Conservation (phyloP, 1,284 basidiomycete genomes). For the Coniferiporia sulphurascens region DNA sequence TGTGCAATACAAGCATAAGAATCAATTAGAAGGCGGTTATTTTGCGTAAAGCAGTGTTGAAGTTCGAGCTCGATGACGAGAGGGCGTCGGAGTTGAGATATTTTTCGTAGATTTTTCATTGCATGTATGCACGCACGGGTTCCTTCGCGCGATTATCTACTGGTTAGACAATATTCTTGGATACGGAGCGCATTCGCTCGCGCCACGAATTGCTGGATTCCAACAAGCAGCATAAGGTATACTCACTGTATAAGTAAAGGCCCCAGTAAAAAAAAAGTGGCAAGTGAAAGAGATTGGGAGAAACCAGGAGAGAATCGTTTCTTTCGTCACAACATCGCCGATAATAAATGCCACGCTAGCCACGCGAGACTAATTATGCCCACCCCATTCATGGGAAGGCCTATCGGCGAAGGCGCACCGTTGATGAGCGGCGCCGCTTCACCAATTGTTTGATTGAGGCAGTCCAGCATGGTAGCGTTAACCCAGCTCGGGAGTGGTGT, state of each 20-base stretch:
- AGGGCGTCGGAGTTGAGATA: too few species aligned
- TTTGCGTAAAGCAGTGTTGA: too few species aligned
- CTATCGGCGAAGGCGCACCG: slow-evolving; percentile 13
- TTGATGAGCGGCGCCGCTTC: slow-evolving; percentile 33
- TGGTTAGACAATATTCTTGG: too few species aligned
- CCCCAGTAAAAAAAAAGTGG: background rate
- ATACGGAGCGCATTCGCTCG: too few species aligned
- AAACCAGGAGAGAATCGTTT: background rate
- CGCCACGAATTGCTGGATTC: too few species aligned
- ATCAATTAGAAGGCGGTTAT: too few species aligned
- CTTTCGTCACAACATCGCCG: background rate
- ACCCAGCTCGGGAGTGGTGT: slow-evolving; percentile 36
- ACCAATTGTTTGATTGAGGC: slow-evolving; percentile 43
- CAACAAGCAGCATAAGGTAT: too few species aligned
- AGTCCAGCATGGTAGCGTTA: slow-evolving; percentile 35
- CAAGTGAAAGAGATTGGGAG: background rate
- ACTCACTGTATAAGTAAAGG: background rate
- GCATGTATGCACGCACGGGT: too few species aligned
- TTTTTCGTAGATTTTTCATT: too few species aligned
- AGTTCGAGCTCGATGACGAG: too few species aligned
- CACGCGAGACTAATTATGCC: background rate
- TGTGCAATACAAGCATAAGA: too few species aligned
- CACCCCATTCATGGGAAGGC: background rate
- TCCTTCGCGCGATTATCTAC: too few species aligned
- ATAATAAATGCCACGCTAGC: background rate